phyloP scores from a whole-genome alignment of 2,329 filamentous ascomycete genomes.

The Claviceps maximensis region DNA sequence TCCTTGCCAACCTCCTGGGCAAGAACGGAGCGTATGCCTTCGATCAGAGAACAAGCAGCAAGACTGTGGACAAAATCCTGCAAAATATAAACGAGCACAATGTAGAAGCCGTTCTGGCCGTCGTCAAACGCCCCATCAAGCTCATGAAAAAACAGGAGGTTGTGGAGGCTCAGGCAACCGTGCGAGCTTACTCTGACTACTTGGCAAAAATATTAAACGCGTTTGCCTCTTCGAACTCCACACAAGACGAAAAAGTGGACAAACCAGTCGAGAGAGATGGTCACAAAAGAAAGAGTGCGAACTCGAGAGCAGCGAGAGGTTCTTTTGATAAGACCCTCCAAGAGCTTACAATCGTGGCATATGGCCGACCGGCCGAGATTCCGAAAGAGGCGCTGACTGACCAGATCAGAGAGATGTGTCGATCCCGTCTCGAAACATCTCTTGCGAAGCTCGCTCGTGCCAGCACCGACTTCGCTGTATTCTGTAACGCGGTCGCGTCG shows the following conservation, averaged over 20 bases:
- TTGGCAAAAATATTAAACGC: conserved; percentile 37
- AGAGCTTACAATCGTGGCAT: conserved; percentile 42
- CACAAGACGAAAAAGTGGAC: not conserved
- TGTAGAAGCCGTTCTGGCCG: conserved; percentile 36
- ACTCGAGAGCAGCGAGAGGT: conserved; percentile 13
- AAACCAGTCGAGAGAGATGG: not conserved
- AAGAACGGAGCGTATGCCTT: conserved; percentile 64
- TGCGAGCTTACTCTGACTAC: conserved; percentile 40
- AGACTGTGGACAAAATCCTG: conserved; percentile 66
- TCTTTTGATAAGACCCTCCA: conserved; percentile 30
- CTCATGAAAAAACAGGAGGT: conserved; percentile 15
- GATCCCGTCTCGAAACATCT: conserved; percentile 43
- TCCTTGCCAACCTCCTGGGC: conserved; percentile 56
- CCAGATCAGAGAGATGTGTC: conserved; percentile 39
- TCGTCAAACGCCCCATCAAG: conserved; percentile 31
- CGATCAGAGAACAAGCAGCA: conserved; percentile 74
- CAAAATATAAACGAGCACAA: conserved; percentile 44
- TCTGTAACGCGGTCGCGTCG: conserved; percentile 40
- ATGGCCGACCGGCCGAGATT: conserved; percentile 32
- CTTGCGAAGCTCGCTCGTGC: conserved; percentile 44
- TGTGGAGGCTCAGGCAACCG: conserved; percentile 17
- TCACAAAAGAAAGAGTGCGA: conserved; percentile 12
- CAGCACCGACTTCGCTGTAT: conserved; percentile 36
- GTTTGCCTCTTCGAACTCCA: conserved; percentile 10
- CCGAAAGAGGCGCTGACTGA: conserved; percentile 32